Base-by-base conservation (phyloP, 2,329 filamentous ascomycete genomes). In the Exophiala spinifera region DNA sequence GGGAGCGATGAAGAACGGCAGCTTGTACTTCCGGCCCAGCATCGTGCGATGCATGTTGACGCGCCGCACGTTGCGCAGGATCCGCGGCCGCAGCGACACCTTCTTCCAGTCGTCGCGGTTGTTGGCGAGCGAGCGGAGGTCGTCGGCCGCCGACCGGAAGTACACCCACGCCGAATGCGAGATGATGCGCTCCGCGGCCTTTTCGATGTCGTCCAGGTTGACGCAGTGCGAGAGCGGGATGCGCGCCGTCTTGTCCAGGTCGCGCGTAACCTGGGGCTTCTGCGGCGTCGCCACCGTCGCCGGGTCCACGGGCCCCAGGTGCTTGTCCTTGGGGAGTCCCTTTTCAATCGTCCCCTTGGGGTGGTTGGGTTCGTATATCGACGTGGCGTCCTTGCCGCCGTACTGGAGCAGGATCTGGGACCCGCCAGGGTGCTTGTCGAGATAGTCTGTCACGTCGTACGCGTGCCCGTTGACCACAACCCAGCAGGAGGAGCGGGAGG, bases 351-450 rank as follows among this genome's bases (percentile, higher is more conserved):
- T 53, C 6, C 46, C 49, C 13, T 36, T 31, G 7, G 57, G 44
- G 34, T 61, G 59, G 14, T 57, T 52, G 1, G 48, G 31, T 11
- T 57, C 43, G 28, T 60, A 61, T 8, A 37, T 51, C 11, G 46
- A 21, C 1, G 59, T 60, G 10, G 90, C 89, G 77, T 95, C 89
- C 79, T 92, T 92, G 61, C 90, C 90, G 28, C 86, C 88, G 66
- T 92, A 87, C 65, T 90, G 83, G 82, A 92, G 91, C 63, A 96
- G 76, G 68, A 95, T 92, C 80, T 94, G 94, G 51, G 86, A 80
- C 62, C 91, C 90, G 66, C 89, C 91, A 11, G 90, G 90, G 73
- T 95, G 89, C 75, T 95, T 88, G 56, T 91, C 86, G 52, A 90
- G 78, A 74, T 96, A 95, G 53, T 82, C 81, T 51, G 87, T 85